Conservation (phyloP, 768 basidiomycete species). For the Mycena albidolilacea region DNA sequence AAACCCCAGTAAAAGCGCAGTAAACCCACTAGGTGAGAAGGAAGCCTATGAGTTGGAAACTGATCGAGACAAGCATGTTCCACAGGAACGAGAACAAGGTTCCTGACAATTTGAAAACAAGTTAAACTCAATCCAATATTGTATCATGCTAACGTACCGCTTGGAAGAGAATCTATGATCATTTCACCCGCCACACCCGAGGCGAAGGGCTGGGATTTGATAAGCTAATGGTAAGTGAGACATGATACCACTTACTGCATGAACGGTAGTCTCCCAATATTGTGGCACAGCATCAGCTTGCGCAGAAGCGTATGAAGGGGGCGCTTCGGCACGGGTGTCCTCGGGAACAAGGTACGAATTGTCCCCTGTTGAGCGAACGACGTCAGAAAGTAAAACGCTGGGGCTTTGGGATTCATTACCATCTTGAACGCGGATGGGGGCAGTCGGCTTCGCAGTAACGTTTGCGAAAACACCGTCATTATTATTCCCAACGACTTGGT, state of each 20-base stretch:
- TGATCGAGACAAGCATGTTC: constrained; percentile 93
- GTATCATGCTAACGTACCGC: constrained; percentile 54
- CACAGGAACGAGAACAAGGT: constrained; percentile 90
- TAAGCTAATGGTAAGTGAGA: not conserved
- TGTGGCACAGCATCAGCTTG: constrained; percentile 97
- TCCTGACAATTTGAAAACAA: not conserved
- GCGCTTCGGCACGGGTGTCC: constrained; percentile 84
- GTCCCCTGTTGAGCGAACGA: constrained; percentile 65
- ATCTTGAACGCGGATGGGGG: constrained; percentile 71
- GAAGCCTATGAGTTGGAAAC: constrained; percentile 75
- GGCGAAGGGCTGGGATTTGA: constrained; percentile 64
- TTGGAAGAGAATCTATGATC: constrained; percentile 91
- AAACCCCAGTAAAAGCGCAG: not conserved
- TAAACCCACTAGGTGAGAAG: constrained; percentile 23
- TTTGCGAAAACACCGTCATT: constrained; percentile 98
- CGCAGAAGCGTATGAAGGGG: constrained; percentile 93
- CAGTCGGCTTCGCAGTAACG: constrained; percentile 88
- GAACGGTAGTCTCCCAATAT: constrained; percentile 98
- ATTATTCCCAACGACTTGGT: constrained; percentile 62
- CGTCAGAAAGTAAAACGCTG: constrained; percentile 4
- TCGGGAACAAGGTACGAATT: constrained; percentile 86
- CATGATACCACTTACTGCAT: constrained; percentile 59
- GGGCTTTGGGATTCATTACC: constrained; percentile 55
- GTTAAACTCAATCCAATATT: not conserved
- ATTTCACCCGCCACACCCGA: constrained; percentile 80